These are phyloP conservation scores for Dictyostelium capitatum DNA, from an alignment of 78 protist species.

Conservation along the genomic window DNA sequence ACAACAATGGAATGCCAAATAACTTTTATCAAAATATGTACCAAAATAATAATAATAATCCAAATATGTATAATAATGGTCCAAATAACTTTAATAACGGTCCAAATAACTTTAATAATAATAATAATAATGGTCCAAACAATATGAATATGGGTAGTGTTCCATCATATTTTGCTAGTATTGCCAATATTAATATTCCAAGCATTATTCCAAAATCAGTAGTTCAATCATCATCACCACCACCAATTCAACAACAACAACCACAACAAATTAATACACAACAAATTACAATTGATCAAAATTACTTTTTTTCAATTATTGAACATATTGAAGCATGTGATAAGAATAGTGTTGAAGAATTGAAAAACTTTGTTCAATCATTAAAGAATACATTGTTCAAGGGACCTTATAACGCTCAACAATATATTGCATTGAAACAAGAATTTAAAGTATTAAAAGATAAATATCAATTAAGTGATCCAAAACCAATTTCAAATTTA, in stretches of 20 bases:
- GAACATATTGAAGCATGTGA: neutral
- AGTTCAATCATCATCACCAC: conserved; percentile 14
- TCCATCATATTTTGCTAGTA: conserved; percentile 11
- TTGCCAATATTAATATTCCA: conserved; percentile 17
- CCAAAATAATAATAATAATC: neutral
- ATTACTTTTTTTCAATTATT: neutral
- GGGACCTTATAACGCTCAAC: conserved; percentile 12
- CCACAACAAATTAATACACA: conserved; percentile 2
- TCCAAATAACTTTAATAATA: neutral
- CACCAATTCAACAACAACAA: conserved; percentile 18
- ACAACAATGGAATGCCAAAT: neutral
- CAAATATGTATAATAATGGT: neutral
- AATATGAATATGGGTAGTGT: neutral
- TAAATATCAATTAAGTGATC: neutral
- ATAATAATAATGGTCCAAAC: neutral
- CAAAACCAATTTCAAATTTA: neutral
- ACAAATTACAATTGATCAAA: conserved; percentile 41
- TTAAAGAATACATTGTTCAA: conserved; percentile 18
- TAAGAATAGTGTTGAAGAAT: neutral
- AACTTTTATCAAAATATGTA: neutral
- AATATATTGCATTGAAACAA: conserved; percentile 20
- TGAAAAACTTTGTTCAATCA: neutral
- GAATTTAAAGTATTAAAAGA: neutral
- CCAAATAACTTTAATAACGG: neutral
- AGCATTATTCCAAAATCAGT: neutral